phyloP scores from a whole-genome alignment of 1,284 basidiomycete species.

The Filobasidium uniguttulatum region DNA sequence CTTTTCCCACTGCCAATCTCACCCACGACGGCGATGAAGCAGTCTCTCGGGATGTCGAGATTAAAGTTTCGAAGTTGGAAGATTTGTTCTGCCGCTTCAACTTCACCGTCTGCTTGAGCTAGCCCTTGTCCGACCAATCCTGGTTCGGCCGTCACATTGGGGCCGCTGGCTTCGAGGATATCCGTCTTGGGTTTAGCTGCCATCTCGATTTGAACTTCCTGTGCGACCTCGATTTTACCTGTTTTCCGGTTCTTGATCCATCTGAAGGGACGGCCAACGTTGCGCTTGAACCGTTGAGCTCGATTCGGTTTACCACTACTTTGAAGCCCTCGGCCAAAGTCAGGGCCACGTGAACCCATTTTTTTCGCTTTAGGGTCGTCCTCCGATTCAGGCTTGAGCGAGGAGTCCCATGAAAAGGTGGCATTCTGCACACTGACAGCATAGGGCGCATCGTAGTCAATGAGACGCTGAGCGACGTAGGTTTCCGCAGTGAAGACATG shows the following conservation, averaged over 20 bases:
- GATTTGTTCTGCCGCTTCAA: constrained; percentile 33
- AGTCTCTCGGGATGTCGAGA: constrained; percentile 53
- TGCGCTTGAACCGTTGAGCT: background rate
- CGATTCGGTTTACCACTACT: constrained; percentile 4
- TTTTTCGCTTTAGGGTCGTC: constrained; percentile 37
- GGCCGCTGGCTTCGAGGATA: constrained; percentile 18
- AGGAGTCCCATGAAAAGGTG: constrained; percentile 70
- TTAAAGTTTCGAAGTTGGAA: constrained; percentile 51
- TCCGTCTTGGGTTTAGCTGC: constrained; percentile 19
- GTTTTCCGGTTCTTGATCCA: constrained; percentile 22
- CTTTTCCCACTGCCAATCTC: constrained; percentile 56
- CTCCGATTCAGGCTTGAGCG: constrained; percentile 43
- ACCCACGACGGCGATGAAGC: constrained; percentile 66
- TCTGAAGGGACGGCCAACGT: constrained; percentile 9
- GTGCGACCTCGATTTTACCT: constrained; percentile 20
- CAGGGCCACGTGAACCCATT: constrained; percentile 4
- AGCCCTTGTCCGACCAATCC: background rate
- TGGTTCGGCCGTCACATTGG: constrained; percentile 3
- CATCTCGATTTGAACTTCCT: constrained; percentile 22
- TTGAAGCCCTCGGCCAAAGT: constrained; percentile 12
- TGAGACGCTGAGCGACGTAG: constrained; percentile 41
- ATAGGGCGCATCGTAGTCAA: constrained; percentile 40
- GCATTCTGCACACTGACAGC: constrained; percentile 55
- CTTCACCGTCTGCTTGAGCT: constrained; percentile 15
- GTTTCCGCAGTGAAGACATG: constrained; percentile 66